Evolutionary conservation across 805 yeast genomes (phyloP), one percentile per base, ranked within the genome.

Genomic region (Candida jianshihensis): DNA sequence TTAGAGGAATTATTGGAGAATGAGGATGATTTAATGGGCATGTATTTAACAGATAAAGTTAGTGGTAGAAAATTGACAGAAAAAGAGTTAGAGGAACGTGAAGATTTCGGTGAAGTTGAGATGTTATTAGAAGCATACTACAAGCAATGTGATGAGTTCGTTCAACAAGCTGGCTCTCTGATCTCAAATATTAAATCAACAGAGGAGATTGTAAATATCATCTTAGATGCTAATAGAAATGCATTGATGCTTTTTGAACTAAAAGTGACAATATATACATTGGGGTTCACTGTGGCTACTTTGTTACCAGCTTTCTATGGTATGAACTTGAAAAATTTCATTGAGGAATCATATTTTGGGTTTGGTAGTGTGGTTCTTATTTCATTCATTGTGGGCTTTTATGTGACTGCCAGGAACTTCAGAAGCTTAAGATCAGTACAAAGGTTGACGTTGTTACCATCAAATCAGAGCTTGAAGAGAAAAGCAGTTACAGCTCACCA

Each of bases 121-220:
- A 81, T 88, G 80, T 66, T 89, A 34, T 56, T 89, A 16, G 97
- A 89, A 53, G 76, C 95, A 0, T 89, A 89, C 60, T 88, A 85
- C 59, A 81, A 83, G 40, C 96, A 88, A 49, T 81, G 90, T 54
- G 96, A 89, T 53, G 97, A 89, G 61, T 78, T 83, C 47, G 96
- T 88, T 6, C 97, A 89, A 57, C 90, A 84, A 48, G 80, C 95
- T 0, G 95, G 85, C 30, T 80, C 90, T 4, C 63, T 88, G 38
- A 74, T 84, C 16, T 79, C 78, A 47, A 95, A 89, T 53, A 86
- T 89, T 48, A 78, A 78, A 52, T 84, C 92, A 13, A 89, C 97
- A 0, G 96, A 88, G 54, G 97, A 89, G 51, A 85, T 89, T 53
- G 89, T 86, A 40, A 88, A 88, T 53, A 88, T 89, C 49, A 88